phyloP scores from a whole-genome alignment of 1,284 basidiomycete genomes.

The Sanghuangporus baumii region DNA sequence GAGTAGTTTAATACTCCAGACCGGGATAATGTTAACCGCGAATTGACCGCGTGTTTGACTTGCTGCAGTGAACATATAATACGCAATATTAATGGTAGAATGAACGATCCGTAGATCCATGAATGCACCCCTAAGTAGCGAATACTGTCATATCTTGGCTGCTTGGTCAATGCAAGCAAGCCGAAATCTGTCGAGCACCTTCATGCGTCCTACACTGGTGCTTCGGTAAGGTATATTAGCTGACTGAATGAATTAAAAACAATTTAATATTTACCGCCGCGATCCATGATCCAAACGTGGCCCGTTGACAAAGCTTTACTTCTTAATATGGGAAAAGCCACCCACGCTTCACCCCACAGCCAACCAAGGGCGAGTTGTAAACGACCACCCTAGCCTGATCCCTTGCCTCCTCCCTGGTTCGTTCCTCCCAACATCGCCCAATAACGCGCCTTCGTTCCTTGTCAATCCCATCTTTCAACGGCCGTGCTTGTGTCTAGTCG shows the following conservation, averaged over 20 bases:
- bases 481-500: background rate
- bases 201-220: too few species aligned
- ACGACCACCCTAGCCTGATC: background rate
- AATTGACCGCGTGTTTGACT: background rate
- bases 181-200: too few species aligned
- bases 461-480: background rate
- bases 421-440: background rate
- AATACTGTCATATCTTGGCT: too few species aligned
- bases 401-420: background rate
- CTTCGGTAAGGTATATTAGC: too few species aligned
- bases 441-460: background rate
- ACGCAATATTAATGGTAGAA: too few species aligned
- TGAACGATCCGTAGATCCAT: too few species aligned
- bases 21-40: too few species aligned
- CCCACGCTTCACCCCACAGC: background rate
- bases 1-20: background rate
- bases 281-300: too few species aligned
- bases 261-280: too few species aligned
- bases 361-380: background rate
- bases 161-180: too few species aligned
- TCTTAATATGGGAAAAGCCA: background rate
- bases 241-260: too few species aligned
- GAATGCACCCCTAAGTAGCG: too few species aligned
- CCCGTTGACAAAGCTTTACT: background rate
- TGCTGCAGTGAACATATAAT: background rate